phyloP scores from a whole-genome alignment of 2,329 filamentous ascomycete species.

The Davidsoniella eucalypti region DNA sequence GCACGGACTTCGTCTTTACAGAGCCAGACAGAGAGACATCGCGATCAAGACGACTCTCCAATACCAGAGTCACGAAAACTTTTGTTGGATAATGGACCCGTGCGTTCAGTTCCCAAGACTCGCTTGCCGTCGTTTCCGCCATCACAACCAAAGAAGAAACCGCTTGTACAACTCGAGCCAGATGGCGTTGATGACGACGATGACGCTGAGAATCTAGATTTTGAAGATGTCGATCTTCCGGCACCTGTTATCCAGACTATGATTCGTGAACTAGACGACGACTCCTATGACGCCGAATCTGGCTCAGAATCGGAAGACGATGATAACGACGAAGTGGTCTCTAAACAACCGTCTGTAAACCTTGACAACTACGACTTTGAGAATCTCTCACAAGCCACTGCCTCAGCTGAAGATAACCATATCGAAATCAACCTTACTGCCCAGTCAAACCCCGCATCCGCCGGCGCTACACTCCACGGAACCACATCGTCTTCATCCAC shows the following conservation, averaged over 20 bases:
- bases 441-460: background rate
- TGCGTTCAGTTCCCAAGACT: background rate
- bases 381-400: slow-evolving; percentile 13
- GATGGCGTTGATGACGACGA: background rate
- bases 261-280: slow-evolving; percentile 31
- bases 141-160: background rate
- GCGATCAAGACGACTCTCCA: too few species aligned
- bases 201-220: slow-evolving; percentile 28
- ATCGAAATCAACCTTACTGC: slow-evolving; percentile 33
- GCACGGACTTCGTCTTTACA: background rate
- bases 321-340: slow-evolving; percentile 24
- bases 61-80: background rate
- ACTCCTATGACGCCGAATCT: slow-evolving; percentile 22
- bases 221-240: slow-evolving; percentile 34
- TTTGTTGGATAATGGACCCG: background rate
- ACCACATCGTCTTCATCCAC: background rate
- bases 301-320: slow-evolving; percentile 4
- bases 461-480: too few species aligned
- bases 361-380: slow-evolving; percentile 35
- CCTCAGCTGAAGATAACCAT: slow-evolving; percentile 17
- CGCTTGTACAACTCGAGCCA: too few species aligned
- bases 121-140: slow-evolving; percentile 1
- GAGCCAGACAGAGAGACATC: too few species aligned
- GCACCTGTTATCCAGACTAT: slow-evolving; percentile 34
- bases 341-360: slow-evolving; percentile 16